phyloP scores from a whole-genome alignment of 371 early-diverging fungal species.

The Apophysomyces trapeziformis region DNA sequence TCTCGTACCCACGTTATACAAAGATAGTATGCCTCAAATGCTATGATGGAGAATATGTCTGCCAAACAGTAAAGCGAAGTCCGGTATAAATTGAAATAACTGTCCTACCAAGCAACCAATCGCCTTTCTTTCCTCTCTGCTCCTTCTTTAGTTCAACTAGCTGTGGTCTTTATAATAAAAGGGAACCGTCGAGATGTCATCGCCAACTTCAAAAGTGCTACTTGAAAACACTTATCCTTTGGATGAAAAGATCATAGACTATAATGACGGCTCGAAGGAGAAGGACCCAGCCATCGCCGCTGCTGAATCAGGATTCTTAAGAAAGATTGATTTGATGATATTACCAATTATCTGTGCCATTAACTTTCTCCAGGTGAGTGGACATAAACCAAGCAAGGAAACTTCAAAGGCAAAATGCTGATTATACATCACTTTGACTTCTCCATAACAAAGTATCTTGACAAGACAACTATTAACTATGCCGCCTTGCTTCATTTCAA shows the following conservation, averaged over 20 bases:
- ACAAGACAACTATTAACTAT: constrained; percentile 49
- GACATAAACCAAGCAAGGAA: not conserved
- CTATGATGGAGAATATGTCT: not conserved
- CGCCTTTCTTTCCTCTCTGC: too few species aligned
- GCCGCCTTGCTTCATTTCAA: constrained; percentile 35
- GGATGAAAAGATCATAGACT: not conserved
- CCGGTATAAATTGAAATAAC: too few species aligned
- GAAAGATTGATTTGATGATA: constrained; percentile 41
- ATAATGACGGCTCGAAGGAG: not conserved
- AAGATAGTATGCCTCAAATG: not conserved
- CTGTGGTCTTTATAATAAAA: too few species aligned
- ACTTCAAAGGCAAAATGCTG: not conserved
- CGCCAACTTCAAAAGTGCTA: not conserved
- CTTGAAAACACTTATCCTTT: not conserved
- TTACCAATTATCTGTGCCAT: constrained; percentile 47
- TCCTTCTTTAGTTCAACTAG: not conserved
- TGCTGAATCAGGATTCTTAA: constrained; percentile 34
- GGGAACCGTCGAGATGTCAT: not conserved
- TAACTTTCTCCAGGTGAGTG: constrained; percentile 42
- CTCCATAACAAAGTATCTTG: constrained; percentile 31
- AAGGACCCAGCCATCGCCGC: constrained; percentile 11
- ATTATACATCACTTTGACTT: not conserved
- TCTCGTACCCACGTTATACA: not conserved
- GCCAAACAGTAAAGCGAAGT: not conserved
- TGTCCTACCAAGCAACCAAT: too few species aligned